Evolutionary conservation across 1,284 basidiomycete species (phyloP).

Genomic region (Salmacisia buchloeana): DNA sequence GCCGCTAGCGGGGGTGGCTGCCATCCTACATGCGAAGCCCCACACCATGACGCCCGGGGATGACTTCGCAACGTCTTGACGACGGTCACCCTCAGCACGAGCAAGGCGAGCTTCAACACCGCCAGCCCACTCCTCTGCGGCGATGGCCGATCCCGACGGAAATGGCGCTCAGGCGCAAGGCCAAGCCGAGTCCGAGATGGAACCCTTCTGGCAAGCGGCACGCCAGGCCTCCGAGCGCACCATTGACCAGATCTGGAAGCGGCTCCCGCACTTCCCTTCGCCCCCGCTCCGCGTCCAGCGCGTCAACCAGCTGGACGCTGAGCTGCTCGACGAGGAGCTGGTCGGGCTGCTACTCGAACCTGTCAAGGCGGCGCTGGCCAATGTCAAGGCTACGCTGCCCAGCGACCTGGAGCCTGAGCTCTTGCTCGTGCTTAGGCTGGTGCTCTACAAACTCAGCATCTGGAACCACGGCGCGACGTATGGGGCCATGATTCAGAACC

Average conservation of each 20-base stretch:
- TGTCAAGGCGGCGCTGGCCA: slow-evolving; percentile 64
- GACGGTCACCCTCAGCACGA: not conserved
- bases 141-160: not conserved
- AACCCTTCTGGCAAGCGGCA: slow-evolving; percentile 36
- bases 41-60: too few species aligned
- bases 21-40: too few species aligned
- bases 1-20: too few species aligned
- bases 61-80: too few species aligned
- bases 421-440: slow-evolving; percentile 66
- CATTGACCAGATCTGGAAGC: slow-evolving; percentile 30
- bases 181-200: not conserved
- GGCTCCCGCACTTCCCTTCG: slow-evolving; percentile 38
- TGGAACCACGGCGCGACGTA: slow-evolving; percentile 79
- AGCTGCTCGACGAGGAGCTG: slow-evolving; percentile 84
- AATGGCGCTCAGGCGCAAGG: not conserved
- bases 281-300: slow-evolving; percentile 53
- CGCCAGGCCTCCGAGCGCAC: slow-evolving; percentile 25
- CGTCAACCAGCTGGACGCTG: slow-evolving; percentile 87
- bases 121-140: not conserved
- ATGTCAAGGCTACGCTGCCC: slow-evolving; percentile 60
- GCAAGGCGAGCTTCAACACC: not conserved
- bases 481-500: slow-evolving; percentile 82
- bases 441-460: slow-evolving; percentile 76
- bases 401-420: slow-evolving; percentile 75
- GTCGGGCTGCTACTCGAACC: slow-evolving; percentile 76